These are phyloP conservation scores for Corrigiola litoralis DNA, from an alignment of 179 eudicot species.

Conservation along the genomic window DNA sequence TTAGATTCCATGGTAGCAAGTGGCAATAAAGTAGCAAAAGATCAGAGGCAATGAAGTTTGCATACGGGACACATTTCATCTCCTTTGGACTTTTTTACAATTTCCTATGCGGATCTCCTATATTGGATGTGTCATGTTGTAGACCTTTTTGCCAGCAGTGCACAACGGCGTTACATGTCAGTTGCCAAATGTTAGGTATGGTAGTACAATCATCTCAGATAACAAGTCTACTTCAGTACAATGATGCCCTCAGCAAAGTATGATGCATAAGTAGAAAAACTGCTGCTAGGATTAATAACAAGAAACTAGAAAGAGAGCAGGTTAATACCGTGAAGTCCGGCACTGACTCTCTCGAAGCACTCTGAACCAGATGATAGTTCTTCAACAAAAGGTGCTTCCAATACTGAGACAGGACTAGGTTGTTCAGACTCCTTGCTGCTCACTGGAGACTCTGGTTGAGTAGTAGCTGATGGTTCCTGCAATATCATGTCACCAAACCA, in stretches of 20 bases:
- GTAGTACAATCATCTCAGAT: neutral
- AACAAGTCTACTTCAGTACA: neutral
- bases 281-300: neutral
- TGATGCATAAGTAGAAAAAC: neutral
- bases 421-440: slow-evolving; percentile 77
- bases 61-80: too few species aligned
- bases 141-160: too few species aligned
- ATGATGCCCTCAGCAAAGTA: too few species aligned
- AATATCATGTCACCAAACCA: slow-evolving; percentile 12
- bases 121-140: too few species aligned
- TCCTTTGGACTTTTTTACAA: too few species aligned
- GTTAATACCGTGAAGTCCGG: slow-evolving; percentile 70
- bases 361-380: slow-evolving; percentile 75
- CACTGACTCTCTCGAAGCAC: slow-evolving; percentile 84
- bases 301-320: neutral
- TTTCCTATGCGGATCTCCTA: too few species aligned
- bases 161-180: too few species aligned
- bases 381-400: slow-evolving; percentile 63
- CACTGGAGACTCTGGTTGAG: slow-evolving; percentile 53
- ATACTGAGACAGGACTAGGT: slow-evolving; percentile 79
- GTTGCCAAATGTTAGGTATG: too few species aligned
- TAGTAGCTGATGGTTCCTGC: slow-evolving; percentile 36
- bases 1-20: neutral
- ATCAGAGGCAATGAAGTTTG: neutral
- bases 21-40: neutral